Evolutionary conservation across 2,329 filamentous ascomycete genomes (phyloP), one percentile per base, ranked within the genome.

Genomic region (Mycosphaerella arachidis): DNA sequence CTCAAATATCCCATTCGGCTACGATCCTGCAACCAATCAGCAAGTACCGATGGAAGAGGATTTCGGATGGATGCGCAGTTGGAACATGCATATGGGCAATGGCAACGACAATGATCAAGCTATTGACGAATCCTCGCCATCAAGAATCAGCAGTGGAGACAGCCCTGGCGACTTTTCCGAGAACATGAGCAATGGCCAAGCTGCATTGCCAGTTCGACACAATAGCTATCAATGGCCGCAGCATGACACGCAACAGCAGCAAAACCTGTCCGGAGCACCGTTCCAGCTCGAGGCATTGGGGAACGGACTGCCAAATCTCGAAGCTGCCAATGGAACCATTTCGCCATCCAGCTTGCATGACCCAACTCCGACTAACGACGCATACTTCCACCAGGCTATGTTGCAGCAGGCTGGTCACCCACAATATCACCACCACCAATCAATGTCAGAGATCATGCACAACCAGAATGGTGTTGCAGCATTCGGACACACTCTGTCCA

Each of bases 111-210:
- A 88, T 69, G 92, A 96, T 68, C 88, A 87, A 66, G 91, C 90
- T 30, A 84, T 97, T 56, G 93, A 96, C 69, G 92, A 90, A 60
- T 97, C 94, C 10, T 97, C 94, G 13, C 94, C 94, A 16, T 97
- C 94, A 8, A 92, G 92, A 51, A 93, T 97, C 74, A 97, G 93
- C 78, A 97, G 93, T 77, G 96, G 91, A 48, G 91, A 90, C 60
- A 97, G 92, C 76, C 92, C 95, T 71, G 93, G 90, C 73, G 90
- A 88, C 54, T 90, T 92, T 74, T 95, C 91, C 75, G 94, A 97
- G 73, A 86, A 92, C 61, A 92, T 96, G 88, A 81, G 94, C 59
- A 92, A 97, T 74, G 91, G 90, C 31, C 64, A 67, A n/a, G 59
- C 63, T 20, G 67, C 57, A 7, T 62, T 72, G 33, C 55, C 66